Conservation (phyloP, 1,284 basidiomycete genomes). For the Macrocystidia cucumis region DNA sequence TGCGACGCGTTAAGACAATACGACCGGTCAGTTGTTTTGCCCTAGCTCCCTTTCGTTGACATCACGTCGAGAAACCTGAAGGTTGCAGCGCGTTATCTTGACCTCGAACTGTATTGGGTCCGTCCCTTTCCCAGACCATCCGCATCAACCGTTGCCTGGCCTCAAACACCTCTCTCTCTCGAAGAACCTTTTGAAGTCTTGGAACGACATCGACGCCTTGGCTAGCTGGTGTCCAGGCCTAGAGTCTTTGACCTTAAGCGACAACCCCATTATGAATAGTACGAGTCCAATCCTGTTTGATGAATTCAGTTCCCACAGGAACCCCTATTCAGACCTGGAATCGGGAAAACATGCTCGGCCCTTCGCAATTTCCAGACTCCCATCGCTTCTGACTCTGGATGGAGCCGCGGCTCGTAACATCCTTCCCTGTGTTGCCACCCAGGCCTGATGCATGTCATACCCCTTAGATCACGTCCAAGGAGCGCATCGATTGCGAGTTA, state of each 20-base stretch:
- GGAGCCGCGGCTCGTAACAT: slow-evolving; percentile 47
- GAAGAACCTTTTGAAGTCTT: slow-evolving; percentile 51
- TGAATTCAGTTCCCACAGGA: slow-evolving; percentile 8
- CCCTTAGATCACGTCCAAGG: slow-evolving; percentile 56
- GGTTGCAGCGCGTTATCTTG: slow-evolving; percentile 61
- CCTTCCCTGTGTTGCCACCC: slow-evolving; percentile 1
- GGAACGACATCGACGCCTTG: slow-evolving; percentile 69
- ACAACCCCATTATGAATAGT: slow-evolving; percentile 58
- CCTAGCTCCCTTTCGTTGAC: slow-evolving; percentile 2
- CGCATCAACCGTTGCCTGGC: slow-evolving; percentile 17
- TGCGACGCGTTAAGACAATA: slow-evolving; percentile 39
- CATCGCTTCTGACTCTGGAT: slow-evolving; percentile 59
- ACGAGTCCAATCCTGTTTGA: slow-evolving; percentile 12
- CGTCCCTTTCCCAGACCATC: slow-evolving; percentile 35
- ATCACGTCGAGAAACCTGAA: slow-evolving; percentile 17
- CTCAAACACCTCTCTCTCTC: slow-evolving; percentile 60
- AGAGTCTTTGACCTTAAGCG: slow-evolving; percentile 46
- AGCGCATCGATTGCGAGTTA: slow-evolving; percentile 82
- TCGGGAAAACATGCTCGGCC: slow-evolving; percentile 45
- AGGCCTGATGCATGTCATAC: slow-evolving; percentile 10
- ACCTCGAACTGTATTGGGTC: slow-evolving; percentile 51
- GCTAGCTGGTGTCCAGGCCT: slow-evolving; percentile 58
- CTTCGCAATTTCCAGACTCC: slow-evolving; percentile 68
- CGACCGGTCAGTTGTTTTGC: slow-evolving; percentile 35
- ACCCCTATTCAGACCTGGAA: slow-evolving; percentile 25